These are phyloP conservation scores for Tricholoma bakamatsutake DNA, from an alignment of 768 basidiomycete genomes.

Conservation along the genomic window DNA sequence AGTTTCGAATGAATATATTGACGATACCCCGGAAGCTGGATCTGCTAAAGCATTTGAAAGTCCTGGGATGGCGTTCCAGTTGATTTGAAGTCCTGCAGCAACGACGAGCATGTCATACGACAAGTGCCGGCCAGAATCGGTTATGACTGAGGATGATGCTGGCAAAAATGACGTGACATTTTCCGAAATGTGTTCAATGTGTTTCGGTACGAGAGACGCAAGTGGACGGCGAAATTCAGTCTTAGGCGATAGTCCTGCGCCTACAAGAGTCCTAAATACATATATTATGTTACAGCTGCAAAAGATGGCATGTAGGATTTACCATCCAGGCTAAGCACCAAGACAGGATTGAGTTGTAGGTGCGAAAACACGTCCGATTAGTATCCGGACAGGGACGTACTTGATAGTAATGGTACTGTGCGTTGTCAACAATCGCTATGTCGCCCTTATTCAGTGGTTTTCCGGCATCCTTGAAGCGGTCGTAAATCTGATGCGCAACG, in stretches of 20 bases:
- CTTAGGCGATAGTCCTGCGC: conserved; percentile 77
- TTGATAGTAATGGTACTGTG: conserved; percentile 83
- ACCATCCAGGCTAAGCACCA: conserved; percentile 80
- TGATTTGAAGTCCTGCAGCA: conserved; percentile 82
- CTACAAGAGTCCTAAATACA: conserved; percentile 76
- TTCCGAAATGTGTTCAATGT: conserved; percentile 67
- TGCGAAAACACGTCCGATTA: background rate
- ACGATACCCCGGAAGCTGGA: conserved; percentile 75
- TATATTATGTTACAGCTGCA: conserved; percentile 1
- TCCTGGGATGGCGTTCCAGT: conserved; percentile 73
- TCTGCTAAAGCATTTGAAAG: conserved; percentile 73
- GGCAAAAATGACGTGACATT: conserved; percentile 75
- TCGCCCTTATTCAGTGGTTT: conserved; percentile 67
- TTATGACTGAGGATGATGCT: conserved; percentile 63
- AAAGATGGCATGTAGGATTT: conserved; percentile 13
- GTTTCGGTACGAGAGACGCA: conserved; percentile 62
- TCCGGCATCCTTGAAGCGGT: conserved; percentile 68
- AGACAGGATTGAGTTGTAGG: background rate
- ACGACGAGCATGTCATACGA: conserved; percentile 86
- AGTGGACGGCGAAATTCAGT: conserved; percentile 61
- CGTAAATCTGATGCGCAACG: conserved; percentile 83
- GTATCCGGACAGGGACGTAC: conserved; percentile 28
- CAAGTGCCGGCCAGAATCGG: conserved; percentile 61
- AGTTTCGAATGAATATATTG: conserved; percentile 87
- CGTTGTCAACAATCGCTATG: conserved; percentile 80